Evolutionary conservation across 202 grass and related monocot species (phyloP).

Genomic region (Brachypodium distachyon): DNA sequence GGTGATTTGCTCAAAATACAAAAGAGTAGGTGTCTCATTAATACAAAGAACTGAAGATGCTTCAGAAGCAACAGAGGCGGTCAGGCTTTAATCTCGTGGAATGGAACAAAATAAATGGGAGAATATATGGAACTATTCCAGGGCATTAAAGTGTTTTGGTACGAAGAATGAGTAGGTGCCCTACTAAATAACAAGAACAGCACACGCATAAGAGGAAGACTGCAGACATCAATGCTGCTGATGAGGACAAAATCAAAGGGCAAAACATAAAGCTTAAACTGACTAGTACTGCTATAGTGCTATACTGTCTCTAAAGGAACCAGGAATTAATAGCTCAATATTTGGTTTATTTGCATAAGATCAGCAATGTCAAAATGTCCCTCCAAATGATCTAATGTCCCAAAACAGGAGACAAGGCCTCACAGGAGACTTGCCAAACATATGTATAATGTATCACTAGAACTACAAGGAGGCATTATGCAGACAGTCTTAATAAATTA

Average conservation of each 20-base stretch:
- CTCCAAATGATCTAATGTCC: background rate
- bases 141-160: background rate
- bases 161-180: background rate
- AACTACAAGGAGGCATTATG: background rate
- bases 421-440: background rate
- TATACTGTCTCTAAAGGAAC: background rate
- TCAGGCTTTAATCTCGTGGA: background rate
- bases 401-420: background rate
- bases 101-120: background rate
- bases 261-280: background rate
- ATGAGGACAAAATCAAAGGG: background rate
- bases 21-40: background rate
- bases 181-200: slow-evolving; percentile 16
- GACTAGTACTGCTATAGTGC: background rate
- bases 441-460: background rate
- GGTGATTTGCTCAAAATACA: background rate
- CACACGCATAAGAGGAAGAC: background rate
- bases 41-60: background rate
- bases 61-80: background rate
- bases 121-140: background rate
- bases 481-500: too few relatives aligned
- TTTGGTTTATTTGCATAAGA: background rate
- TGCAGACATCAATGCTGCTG: slow-evolving; percentile 9
- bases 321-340: background rate
- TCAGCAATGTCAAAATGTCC: background rate